These are phyloP conservation scores for Porodaedalea pini DNA, from an alignment of 1,284 basidiomycete genomes.

Conservation along the genomic window DNA sequence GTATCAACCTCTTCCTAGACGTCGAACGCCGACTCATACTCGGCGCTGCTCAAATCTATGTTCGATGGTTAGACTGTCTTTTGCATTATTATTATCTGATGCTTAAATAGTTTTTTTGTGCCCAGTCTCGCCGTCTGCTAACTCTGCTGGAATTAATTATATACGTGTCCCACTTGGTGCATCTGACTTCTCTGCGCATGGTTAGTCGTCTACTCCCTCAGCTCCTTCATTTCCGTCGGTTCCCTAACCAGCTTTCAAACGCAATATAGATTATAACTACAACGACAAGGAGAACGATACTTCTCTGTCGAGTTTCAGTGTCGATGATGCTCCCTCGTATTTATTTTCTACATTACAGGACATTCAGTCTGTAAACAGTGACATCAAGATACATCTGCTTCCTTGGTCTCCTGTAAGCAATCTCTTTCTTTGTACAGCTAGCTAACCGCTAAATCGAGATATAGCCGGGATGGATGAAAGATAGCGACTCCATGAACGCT, in stretches of 20 bases:
- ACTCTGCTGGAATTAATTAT: conserved; percentile 21
- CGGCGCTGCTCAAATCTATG: conserved; percentile 13
- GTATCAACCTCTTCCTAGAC: conserved; percentile 1
- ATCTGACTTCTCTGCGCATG: conserved; percentile 19
- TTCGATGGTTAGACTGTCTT: conserved; percentile 13
- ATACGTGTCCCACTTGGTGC: conserved; percentile 21
- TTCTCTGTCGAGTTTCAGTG: conserved; percentile 14
- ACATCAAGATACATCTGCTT: conserved; percentile 41
- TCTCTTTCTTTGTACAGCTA: not conserved
- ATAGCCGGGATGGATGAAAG: conserved; percentile 55
- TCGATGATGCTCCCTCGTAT: conserved; percentile 16
- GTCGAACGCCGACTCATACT: conserved; percentile 7
- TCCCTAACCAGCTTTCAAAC: not conserved
- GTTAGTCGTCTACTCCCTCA: not conserved
- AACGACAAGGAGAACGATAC: conserved; percentile 15
- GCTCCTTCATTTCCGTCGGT: not conserved
- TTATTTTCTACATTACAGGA: conserved; percentile 18
- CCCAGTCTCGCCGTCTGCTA: conserved; percentile 14
- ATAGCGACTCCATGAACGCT: conserved; percentile 41
- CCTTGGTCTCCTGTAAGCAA: conserved; percentile 51
- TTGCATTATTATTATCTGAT: not conserved
- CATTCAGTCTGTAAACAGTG: conserved; percentile 33
- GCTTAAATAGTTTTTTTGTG: not conserved
- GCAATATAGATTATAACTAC: conserved; percentile 18
- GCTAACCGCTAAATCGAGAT: not conserved